A percentile compares a stretch with the other conserved stretches of the same genome.
These are phyloP conservation scores for Phytophthora aleatoria DNA, from an alignment of 352 stramenopile species.

Conservation along the genomic window DNA sequence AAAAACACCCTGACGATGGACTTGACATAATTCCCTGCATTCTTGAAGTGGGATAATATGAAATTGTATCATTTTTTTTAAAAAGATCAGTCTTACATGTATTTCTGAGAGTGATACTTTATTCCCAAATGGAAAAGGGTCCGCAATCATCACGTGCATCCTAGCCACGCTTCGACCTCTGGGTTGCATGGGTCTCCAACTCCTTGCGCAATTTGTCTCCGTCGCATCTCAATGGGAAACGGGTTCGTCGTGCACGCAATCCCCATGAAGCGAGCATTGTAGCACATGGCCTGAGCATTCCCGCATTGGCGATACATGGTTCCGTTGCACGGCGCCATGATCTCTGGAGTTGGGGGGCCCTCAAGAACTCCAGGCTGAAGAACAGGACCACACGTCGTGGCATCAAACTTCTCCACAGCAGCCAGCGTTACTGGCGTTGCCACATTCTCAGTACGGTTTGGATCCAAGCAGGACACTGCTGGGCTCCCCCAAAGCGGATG, in stretches of 20 bases:
- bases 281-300: slow-evolving; percentile 30
- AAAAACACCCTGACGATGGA: too few species aligned
- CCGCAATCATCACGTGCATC: slow-evolving; percentile 20
- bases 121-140: too few species aligned
- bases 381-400: slow-evolving; percentile 8
- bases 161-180: slow-evolving; percentile 39
- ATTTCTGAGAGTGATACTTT: too few species aligned
- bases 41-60: too few species aligned
- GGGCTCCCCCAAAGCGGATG: slow-evolving; percentile 24
- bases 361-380: not conserved
- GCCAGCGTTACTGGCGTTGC: slow-evolving; percentile 10
- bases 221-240: slow-evolving; percentile 32
- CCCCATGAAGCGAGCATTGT: slow-evolving; percentile 36
- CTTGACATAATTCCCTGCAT: too few species aligned
- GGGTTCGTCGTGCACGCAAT: slow-evolving; percentile 24
- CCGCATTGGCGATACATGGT: slow-evolving; percentile 31
- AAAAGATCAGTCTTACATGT: too few species aligned
- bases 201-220: slow-evolving; percentile 32
- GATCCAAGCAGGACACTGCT: slow-evolving; percentile 9
- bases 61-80: too few species aligned
- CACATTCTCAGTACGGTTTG: slow-evolving; percentile 12
- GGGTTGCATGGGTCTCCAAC: slow-evolving; percentile 34
- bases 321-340: slow-evolving; percentile 25
- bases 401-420: slow-evolving; percentile 11
- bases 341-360: not conserved